These are phyloP conservation scores for Trichoderma brevicompactum DNA, from an alignment of 2,329 filamentous ascomycete species.

Conservation along the genomic window DNA sequence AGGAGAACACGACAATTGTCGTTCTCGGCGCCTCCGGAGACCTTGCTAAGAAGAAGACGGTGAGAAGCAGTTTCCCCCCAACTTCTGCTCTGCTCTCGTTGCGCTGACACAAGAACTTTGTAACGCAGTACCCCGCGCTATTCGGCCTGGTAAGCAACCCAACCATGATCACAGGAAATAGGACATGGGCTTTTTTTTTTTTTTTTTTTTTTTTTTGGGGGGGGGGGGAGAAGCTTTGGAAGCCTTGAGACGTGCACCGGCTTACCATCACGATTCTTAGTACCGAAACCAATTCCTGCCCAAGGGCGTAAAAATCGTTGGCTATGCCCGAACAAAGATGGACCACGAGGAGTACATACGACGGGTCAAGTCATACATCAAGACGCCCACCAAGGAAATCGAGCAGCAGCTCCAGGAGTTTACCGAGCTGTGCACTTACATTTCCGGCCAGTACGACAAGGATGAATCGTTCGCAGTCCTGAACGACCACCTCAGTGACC, in stretches of 20 bases:
- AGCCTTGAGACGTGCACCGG: slow-evolving; percentile 5
- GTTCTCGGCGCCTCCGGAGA: slow-evolving; percentile 97
- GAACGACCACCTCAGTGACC: slow-evolving; percentile 80
- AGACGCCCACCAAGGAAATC: slow-evolving; percentile 95
- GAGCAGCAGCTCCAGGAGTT: slow-evolving; percentile 95
- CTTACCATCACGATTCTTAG: slow-evolving; percentile 57
- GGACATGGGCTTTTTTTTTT: background rate
- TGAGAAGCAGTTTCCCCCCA: slow-evolving; percentile 49
- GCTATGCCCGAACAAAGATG: slow-evolving; percentile 99
- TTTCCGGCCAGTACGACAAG: slow-evolving; percentile 97
- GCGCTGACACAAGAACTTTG: slow-evolving; percentile 24
- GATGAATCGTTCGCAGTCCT: slow-evolving; percentile 91
- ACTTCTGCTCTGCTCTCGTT: slow-evolving; percentile 24
- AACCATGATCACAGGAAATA: background rate
- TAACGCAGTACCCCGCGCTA: slow-evolving; percentile 82
- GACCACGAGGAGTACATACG: slow-evolving; percentile 94
- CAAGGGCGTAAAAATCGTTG: slow-evolving; percentile 94
- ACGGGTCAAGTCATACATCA: slow-evolving; percentile 97
- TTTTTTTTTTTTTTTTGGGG: background rate
- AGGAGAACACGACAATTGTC: slow-evolving; percentile 96
- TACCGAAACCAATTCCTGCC: slow-evolving; percentile 99
- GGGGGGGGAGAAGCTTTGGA: background rate
- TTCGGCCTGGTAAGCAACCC: slow-evolving; percentile 84
- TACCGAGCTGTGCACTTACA: slow-evolving; percentile 83
- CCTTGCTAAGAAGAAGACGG: slow-evolving; percentile 99